Percentiles rank a stretch among this genome's conserved stretches.
These are phyloP conservation scores for Rhynchospora tenuis DNA, from an alignment of 176 grass and related monocot genomes.

Conservation along the genomic window DNA sequence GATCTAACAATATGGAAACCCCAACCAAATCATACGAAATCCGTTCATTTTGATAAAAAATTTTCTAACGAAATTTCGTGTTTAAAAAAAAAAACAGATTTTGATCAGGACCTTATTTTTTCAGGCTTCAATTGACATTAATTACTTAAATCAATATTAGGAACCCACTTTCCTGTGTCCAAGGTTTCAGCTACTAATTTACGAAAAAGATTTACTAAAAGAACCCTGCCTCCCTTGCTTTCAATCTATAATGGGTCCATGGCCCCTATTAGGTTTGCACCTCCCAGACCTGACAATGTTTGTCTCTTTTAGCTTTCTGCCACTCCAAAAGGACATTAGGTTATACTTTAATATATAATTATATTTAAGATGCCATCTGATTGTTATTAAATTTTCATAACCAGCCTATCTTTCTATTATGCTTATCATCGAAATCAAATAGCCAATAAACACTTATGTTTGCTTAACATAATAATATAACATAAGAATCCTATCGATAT, in stretches of 20 bases:
- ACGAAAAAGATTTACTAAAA: background rate
- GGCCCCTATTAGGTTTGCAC: background rate
- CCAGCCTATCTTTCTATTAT: background rate
- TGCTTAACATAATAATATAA: background rate
- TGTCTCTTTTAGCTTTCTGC: background rate
- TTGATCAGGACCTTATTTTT: too few species aligned
- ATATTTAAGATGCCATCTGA: background rate
- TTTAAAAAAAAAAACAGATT: too few species aligned
- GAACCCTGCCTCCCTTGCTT: too few species aligned
- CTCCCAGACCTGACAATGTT: background rate
- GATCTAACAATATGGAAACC: too few species aligned
- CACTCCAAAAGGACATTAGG: background rate
- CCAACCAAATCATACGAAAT: too few species aligned
- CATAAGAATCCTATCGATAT: background rate
- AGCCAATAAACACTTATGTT: background rate
- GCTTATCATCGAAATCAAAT: background rate
- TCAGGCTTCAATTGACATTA: background rate
- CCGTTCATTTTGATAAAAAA: too few species aligned
- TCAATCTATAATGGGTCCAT: background rate
- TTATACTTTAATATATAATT: background rate
- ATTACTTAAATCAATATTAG: background rate
- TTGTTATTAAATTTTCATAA: background rate
- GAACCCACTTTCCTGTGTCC: background rate
- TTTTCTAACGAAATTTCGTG: too few species aligned
- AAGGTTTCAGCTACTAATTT: background rate